phyloP scores from a whole-genome alignment of 805 yeast species.

The Yamadazyma phyllophila region DNA sequence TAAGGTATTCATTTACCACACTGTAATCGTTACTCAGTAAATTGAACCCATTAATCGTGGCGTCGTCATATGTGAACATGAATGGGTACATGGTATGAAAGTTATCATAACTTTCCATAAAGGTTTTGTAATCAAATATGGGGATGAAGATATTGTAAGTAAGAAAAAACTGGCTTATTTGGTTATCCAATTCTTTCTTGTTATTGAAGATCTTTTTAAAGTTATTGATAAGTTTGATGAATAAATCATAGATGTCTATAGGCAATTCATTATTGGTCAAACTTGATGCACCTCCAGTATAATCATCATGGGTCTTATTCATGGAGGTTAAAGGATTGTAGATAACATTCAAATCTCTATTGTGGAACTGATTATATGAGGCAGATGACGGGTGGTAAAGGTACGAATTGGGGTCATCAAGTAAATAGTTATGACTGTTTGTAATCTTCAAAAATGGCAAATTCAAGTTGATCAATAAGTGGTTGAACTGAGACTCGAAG shows the following conservation, averaged over 20 bases:
- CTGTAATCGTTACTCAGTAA: conserved; percentile 44
- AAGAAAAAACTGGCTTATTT: conserved; percentile 48
- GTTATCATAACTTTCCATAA: conserved; percentile 51
- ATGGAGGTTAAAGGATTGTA: conserved; percentile 40
- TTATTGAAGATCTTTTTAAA: conserved; percentile 38
- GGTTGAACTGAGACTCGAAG: conserved; percentile 46
- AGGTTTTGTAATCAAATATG: conserved; percentile 50
- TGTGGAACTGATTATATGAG: conserved; percentile 34
- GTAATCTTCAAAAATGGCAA: conserved; percentile 44
- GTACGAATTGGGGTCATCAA: conserved; percentile 43
- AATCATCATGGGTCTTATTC: conserved; percentile 19
- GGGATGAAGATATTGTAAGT: conserved; percentile 55
- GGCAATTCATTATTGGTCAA: conserved; percentile 28
- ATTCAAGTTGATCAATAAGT: conserved; percentile 40
- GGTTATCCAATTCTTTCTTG: conserved; percentile 44
- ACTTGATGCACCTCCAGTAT: conserved; percentile 13
- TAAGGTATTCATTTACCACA: conserved; percentile 42
- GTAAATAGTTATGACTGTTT: conserved; percentile 40
- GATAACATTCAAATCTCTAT: conserved; percentile 35
- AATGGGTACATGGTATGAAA: conserved; percentile 49
- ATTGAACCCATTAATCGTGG: conserved; percentile 47
- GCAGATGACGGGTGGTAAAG: conserved; percentile 39
- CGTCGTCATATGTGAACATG: conserved; percentile 46
- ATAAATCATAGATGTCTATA: conserved; percentile 40
- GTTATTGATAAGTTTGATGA: conserved; percentile 43